A percentile compares a stretch with the other conserved stretches of the same genome.
phyloP scores from a whole-genome alignment of 345 rosid species.

The Dipteronia sinensis region DNA sequence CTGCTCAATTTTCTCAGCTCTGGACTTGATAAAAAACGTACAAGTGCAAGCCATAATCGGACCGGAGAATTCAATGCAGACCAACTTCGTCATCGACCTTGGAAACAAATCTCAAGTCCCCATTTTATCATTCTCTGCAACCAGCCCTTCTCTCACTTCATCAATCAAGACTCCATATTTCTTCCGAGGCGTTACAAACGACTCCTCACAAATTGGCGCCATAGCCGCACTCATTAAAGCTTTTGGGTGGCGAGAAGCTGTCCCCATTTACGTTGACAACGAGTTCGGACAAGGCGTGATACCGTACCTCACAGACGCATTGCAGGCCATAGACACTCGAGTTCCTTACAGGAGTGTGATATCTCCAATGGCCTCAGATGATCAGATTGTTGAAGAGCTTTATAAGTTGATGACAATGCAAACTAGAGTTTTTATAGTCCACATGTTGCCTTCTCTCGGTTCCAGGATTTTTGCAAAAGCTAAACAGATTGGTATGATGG shows the following conservation, averaged over 20 bases:
- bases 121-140: slow-evolving; percentile 45
- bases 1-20: slow-evolving; percentile 28
- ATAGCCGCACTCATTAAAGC: slow-evolving; percentile 40
- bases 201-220: slow-evolving; percentile 47
- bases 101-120: slow-evolving; percentile 51
- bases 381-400: slow-evolving; percentile 51
- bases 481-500: slow-evolving; percentile 51
- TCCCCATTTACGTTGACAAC: slow-evolving; percentile 47
- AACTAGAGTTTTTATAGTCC: slow-evolving; percentile 61
- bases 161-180: slow-evolving; percentile 49
- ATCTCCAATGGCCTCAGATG: slow-evolving; percentile 39
- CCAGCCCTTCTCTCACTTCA: slow-evolving; percentile 41
- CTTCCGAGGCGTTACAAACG: slow-evolving; percentile 41
- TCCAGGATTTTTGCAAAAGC: slow-evolving; percentile 46
- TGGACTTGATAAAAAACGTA: slow-evolving; percentile 49
- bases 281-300: slow-evolving; percentile 50
- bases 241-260: slow-evolving; percentile 59
- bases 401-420: slow-evolving; percentile 49
- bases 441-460: slow-evolving; percentile 37
- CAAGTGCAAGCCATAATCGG: slow-evolving; percentile 60
- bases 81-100: slow-evolving; percentile 44
- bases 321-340: slow-evolving; percentile 38
- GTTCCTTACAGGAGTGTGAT: slow-evolving; percentile 46
- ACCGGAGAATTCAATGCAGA: slow-evolving; percentile 41
- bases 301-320: slow-evolving; percentile 47